Evolutionary conservation across 2,329 filamentous ascomycete genomes (phyloP).

Genomic region (Talaromyces albobiverticillius): DNA sequence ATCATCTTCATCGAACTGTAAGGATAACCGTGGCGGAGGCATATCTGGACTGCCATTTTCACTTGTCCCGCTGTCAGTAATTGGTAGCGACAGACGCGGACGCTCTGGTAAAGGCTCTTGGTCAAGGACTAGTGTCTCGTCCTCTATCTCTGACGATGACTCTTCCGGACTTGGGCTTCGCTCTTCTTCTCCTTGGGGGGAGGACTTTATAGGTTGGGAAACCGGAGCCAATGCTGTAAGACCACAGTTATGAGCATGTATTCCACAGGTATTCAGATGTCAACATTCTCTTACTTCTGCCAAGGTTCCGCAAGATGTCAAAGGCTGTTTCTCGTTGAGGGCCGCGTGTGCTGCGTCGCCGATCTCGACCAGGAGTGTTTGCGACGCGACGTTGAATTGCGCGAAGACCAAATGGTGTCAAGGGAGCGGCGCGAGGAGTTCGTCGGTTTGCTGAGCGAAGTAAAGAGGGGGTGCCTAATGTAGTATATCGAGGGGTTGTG

Average conservation of each 20-base stretch:
- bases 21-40: constrained; percentile 36
- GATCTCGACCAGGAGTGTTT: constrained; percentile 49
- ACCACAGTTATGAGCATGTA: constrained; percentile 1
- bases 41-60: constrained; percentile 39
- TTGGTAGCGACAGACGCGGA: constrained; percentile 43
- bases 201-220: constrained; percentile 47
- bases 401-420: constrained; percentile 55
- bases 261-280: neutral
- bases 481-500: constrained; percentile 33
- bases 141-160: constrained; percentile 13
- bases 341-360: constrained; percentile 46
- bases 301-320: constrained; percentile 52
- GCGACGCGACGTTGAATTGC: constrained; percentile 54
- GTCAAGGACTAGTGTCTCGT: constrained; percentile 47
- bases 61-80: constrained; percentile 44
- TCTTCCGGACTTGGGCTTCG: constrained; percentile 18
- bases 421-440: constrained; percentile 43
- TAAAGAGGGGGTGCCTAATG: constrained; percentile 29
- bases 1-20: constrained; percentile 46
- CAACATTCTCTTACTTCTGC: constrained; percentile 42
- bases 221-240: constrained; percentile 47
- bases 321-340: constrained; percentile 55
- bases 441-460: constrained; percentile 32
- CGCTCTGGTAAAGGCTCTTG: constrained; percentile 44
- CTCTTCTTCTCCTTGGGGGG: constrained; percentile 40